Percentiles rank a stretch among this genome's conserved stretches.
These are phyloP conservation scores for Aspergillus sp. DNA, from an alignment of 2,329 filamentous ascomycete genomes.

Conservation along the genomic window DNA sequence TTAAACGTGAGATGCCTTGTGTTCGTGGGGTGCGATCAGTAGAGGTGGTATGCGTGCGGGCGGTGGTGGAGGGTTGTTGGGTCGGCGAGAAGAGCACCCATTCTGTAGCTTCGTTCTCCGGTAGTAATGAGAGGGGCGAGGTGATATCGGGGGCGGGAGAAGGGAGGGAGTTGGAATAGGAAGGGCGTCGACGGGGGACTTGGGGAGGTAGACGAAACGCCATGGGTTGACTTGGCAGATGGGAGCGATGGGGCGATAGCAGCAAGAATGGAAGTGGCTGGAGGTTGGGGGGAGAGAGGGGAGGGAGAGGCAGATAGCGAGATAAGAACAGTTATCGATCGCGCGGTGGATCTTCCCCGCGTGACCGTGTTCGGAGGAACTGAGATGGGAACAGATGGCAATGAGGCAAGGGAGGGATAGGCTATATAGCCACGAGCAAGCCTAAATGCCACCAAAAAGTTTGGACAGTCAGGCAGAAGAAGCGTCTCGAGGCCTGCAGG, in stretches of 20 bases:
- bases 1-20: conserved; percentile 70
- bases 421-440: neutral
- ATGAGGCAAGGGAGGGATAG: neutral
- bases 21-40: conserved; percentile 66
- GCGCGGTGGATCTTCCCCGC: conserved; percentile 28
- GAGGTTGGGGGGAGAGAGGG: neutral
- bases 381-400: neutral
- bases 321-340: conserved; percentile 20
- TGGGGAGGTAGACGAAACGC: conserved; percentile 43
- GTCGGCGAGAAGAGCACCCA: conserved; percentile 93
- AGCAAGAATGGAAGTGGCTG: conserved; percentile 3
- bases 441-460: neutral
- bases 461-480: neutral
- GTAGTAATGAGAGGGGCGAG: conserved; percentile 36
- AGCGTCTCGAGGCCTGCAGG: neutral
- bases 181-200: conserved; percentile 36
- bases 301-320: neutral
- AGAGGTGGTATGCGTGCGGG: conserved; percentile 67
- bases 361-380: conserved; percentile 1
- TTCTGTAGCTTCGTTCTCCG: conserved; percentile 76
- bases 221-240: conserved; percentile 27
- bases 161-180: conserved; percentile 33
- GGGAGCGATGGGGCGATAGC: neutral
- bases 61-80: conserved; percentile 65
- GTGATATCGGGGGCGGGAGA: conserved; percentile 31